Evolutionary conservation across 176 grass and related monocot genomes (phyloP).

Genomic region (Chloris gayana): DNA sequence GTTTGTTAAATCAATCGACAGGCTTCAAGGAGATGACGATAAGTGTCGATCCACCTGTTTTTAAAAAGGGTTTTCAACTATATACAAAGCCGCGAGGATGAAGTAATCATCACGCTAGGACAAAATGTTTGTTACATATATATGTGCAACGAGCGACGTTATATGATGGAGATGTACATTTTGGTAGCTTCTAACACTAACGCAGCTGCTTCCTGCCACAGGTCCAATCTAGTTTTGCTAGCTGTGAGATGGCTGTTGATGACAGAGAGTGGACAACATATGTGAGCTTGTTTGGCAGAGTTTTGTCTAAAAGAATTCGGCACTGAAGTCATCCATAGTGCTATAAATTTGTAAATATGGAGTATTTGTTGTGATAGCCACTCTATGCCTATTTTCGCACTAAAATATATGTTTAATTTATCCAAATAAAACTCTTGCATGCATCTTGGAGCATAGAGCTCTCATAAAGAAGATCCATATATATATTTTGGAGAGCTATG

Average conservation of each 20-base stretch:
- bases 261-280: neutral
- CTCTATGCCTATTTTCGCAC: too few relatives aligned
- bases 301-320: too few relatives aligned
- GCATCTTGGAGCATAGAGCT: too few relatives aligned
- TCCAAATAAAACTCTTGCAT: too few relatives aligned
- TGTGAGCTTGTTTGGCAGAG: neutral
- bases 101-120: neutral
- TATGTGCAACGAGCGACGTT: neutral
- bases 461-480: too few relatives aligned
- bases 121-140: neutral
- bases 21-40: conserved; percentile 37
- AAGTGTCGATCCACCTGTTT: conserved; percentile 27
- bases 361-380: too few relatives aligned
- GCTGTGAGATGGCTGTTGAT: neutral
- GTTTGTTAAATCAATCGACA: conserved; percentile 23
- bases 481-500: too few relatives aligned
- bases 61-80: neutral
- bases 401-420: too few relatives aligned
- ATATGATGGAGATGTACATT: neutral
- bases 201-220: neutral
- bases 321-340: too few relatives aligned
- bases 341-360: too few relatives aligned
- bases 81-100: neutral
- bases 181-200: neutral
- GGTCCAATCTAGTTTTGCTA: neutral